Percentiles rank a stretch among this genome's conserved stretches.
phyloP scores from a whole-genome alignment of 108 stramenopile genomes.

The Nitzschia inconspicua region DNA sequence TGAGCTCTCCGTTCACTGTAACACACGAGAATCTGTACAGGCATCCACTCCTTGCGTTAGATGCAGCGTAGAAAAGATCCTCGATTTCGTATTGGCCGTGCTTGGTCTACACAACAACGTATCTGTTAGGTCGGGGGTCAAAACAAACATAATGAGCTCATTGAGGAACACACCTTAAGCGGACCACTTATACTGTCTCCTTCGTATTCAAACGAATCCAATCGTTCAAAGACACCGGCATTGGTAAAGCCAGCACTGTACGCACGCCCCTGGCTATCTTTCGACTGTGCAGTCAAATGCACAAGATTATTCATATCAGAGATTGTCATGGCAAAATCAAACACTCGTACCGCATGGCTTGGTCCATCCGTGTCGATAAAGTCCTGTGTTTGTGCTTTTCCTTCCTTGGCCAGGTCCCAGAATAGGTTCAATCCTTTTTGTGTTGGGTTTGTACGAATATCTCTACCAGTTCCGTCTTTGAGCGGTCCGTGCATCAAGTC shows the following conservation, averaged over 20 bases:
- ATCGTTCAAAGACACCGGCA: conserved; percentile 76
- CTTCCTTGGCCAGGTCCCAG: conserved; percentile 71
- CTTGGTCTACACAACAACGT: too few species aligned
- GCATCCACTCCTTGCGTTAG: conserved; percentile 73
- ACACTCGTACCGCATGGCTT: conserved; percentile 71
- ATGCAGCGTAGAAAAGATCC: conserved; percentile 79
- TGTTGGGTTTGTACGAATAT: conserved; percentile 35
- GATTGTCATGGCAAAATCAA: conserved; percentile 84
- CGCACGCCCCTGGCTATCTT: conserved; percentile 77
- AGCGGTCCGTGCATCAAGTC: conserved; percentile 84
- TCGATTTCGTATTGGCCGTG: conserved; percentile 72
- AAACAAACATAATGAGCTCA: too few species aligned
- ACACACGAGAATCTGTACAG: conserved; percentile 66
- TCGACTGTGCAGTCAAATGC: conserved; percentile 72
- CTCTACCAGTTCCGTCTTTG: conserved; percentile 56
- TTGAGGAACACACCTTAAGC: conserved; percentile 36
- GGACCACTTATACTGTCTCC: conserved; percentile 28
- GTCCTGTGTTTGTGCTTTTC: conserved; percentile 54
- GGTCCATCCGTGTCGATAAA: conserved; percentile 74
- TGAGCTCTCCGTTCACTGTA: conserved; percentile 72
- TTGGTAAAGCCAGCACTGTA: conserved; percentile 85
- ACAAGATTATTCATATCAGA: conserved; percentile 82
- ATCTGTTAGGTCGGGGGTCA: too few species aligned
- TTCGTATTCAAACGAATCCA: conserved; percentile 57
- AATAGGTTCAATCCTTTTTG: conserved; percentile 32